A percentile compares a stretch with the other conserved stretches of the same genome.
Conservation (phyloP, 306 rosid species). For the Lotus japonicus region DNA sequence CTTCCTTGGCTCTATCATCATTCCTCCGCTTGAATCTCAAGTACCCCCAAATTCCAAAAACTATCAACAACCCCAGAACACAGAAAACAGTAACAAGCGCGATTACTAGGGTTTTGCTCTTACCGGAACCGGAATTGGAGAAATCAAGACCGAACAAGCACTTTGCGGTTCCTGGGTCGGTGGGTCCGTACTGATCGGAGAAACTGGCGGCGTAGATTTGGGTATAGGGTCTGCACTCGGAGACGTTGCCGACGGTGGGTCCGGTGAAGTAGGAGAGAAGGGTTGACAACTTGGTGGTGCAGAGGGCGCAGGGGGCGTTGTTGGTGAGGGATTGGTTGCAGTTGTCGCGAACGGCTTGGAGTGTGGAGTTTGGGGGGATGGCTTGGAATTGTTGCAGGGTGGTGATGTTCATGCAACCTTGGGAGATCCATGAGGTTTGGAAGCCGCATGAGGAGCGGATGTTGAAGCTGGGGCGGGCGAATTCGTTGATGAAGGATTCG, state of each 20-base stretch:
- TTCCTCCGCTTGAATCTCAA: slow-evolving; percentile 18
- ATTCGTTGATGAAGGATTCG: slow-evolving; percentile 21
- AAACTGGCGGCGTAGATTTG: slow-evolving; percentile 65
- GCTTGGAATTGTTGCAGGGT: slow-evolving; percentile 37
- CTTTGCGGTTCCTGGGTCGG: slow-evolving; percentile 43
- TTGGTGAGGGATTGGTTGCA: slow-evolving; percentile 51
- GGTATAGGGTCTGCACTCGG: slow-evolving; percentile 48
- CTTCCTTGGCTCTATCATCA: slow-evolving; percentile 4
- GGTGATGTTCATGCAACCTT: slow-evolving; percentile 76
- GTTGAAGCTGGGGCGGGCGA: neutral
- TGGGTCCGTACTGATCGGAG: slow-evolving; percentile 34
- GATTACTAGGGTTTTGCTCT: slow-evolving; percentile 17
- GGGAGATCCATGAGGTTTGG: slow-evolving; percentile 34
- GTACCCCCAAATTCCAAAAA: slow-evolving; percentile 34
- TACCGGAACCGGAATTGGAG: slow-evolving; percentile 17
- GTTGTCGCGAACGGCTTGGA: neutral
- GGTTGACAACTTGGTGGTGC: slow-evolving; percentile 35
- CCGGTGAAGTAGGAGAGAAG: slow-evolving; percentile 41
- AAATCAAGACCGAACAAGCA: slow-evolving; percentile 51
- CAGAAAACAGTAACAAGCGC: slow-evolving; percentile 30
- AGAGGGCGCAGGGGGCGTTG: slow-evolving; percentile 65
- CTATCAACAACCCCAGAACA: slow-evolving; percentile 16
- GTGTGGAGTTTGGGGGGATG: neutral
- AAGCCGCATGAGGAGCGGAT: slow-evolving; percentile 24
- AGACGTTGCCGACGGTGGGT: slow-evolving; percentile 35